Evolutionary conservation across 768 basidiomycete genomes (phyloP).

Genomic region (Sporobolomyces roseus): DNA sequence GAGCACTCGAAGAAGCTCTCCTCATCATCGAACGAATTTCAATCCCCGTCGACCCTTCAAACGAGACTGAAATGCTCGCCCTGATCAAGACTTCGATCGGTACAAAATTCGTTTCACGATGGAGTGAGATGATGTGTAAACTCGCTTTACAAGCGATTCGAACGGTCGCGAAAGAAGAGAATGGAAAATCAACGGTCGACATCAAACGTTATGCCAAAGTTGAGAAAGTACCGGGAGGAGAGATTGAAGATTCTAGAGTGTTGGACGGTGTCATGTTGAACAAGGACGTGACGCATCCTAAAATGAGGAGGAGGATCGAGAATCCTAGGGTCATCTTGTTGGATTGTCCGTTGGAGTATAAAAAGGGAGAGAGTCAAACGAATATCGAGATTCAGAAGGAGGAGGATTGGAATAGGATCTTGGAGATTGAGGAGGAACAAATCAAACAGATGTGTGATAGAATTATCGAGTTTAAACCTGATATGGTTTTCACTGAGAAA

Average conservation of each 20-base stretch:
- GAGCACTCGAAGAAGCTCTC: conserved; percentile 86
- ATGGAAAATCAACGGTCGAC: conserved; percentile 78
- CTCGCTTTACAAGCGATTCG: conserved; percentile 89
- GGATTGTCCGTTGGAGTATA: conserved; percentile 88
- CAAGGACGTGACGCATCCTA: conserved; percentile 97
- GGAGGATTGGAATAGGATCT: conserved; percentile 83
- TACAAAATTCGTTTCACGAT: conserved; percentile 92
- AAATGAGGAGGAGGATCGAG: conserved; percentile 85
- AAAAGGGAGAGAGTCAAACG: conserved; percentile 97
- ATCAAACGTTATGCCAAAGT: conserved; percentile 97
- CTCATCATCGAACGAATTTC: conserved; percentile 83
- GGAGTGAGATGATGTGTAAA: conserved; percentile 95
- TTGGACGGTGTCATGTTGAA: conserved; percentile 91
- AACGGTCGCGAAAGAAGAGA: conserved; percentile 61
- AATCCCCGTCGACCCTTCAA: conserved; percentile 76
- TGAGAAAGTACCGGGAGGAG: conserved; percentile 95
- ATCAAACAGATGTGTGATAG: conserved; percentile 78
- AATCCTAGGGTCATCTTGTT: conserved; percentile 84
- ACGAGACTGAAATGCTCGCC: conserved; percentile 86
- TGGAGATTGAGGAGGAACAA: conserved; percentile 96
- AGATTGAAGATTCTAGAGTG: conserved; percentile 87
- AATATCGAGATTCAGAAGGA: conserved; percentile 97
- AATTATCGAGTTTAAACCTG: conserved; percentile 89
- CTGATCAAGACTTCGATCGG: conserved; percentile 98
- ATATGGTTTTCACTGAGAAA: conserved; percentile 94